Conservation (phyloP, 2,329 filamentous ascomycete genomes). For the Fonsecaea erecta region DNA sequence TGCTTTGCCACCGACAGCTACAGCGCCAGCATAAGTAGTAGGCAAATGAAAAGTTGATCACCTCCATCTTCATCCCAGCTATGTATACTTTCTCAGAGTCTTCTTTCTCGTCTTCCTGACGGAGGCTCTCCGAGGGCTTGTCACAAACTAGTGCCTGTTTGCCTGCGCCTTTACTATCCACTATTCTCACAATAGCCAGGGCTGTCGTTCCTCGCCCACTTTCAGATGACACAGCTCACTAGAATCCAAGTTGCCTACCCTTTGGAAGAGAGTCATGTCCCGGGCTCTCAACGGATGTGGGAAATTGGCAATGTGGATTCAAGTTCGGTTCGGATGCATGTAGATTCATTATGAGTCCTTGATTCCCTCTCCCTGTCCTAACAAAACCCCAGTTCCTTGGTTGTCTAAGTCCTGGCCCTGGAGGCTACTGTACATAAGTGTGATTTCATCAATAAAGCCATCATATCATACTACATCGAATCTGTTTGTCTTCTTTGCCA, state of each 20-base stretch:
- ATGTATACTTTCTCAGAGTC: not conserved
- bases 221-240: not conserved
- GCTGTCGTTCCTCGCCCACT: not conserved
- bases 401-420: not conserved
- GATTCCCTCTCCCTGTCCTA: not conserved
- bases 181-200: not conserved
- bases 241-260: not conserved
- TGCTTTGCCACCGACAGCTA: conserved; percentile 17
- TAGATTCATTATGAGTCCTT: too few species aligned
- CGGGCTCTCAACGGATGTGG: not conserved
- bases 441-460: not conserved
- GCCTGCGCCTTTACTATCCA: too few species aligned
- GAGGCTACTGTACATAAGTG: not conserved
- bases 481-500: too few species aligned
- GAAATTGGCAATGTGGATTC: not conserved
- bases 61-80: not conserved
- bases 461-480: too few species aligned
- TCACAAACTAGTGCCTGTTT: not conserved
- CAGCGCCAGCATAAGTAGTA: conserved; percentile 21
- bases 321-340: not conserved
- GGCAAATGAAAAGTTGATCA: conserved; percentile 33
- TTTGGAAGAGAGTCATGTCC: not conserved
- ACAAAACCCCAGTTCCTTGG: not conserved
- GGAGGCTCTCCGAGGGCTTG: not conserved
- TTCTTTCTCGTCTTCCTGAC: not conserved